phyloP scores from a whole-genome alignment of 495 filamentous ascomycete genomes.

The Penicillium flavigenum region DNA sequence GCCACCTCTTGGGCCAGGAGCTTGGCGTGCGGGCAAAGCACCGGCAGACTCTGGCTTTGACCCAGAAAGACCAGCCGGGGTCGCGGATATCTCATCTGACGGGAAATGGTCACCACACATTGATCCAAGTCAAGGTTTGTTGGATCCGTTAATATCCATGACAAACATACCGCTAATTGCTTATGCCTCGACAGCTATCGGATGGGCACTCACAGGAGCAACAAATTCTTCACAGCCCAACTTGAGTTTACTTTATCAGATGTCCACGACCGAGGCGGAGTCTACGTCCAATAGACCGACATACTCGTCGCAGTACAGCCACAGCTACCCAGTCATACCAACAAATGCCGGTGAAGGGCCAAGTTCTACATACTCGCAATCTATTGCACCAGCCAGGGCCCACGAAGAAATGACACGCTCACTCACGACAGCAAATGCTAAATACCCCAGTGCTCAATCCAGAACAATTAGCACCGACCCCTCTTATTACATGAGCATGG shows the following conservation, averaged over 20 bases:
- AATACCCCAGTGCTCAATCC: constrained; percentile 25
- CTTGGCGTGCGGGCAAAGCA: constrained; percentile 41
- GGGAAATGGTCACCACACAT: constrained; percentile 44
- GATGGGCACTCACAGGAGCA: constrained; percentile 76
- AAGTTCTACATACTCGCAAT: constrained; percentile 25
- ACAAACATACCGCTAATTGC: constrained; percentile 21
- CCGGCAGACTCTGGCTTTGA: constrained; percentile 27
- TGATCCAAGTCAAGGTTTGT: constrained; percentile 54
- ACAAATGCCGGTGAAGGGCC: constrained; percentile 22
- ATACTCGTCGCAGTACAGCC: constrained; percentile 38
- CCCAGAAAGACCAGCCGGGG: constrained; percentile 27
- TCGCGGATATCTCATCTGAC: constrained; percentile 30
- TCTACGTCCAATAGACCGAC: constrained; percentile 20
- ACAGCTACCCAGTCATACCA: constrained; percentile 33
- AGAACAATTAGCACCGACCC: constrained; percentile 20
- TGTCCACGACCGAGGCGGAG: constrained; percentile 35
- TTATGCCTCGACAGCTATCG: constrained; percentile 53
- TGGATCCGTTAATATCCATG: constrained; percentile 28
- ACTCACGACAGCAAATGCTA: constrained; percentile 18
- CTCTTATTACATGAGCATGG: constrained; percentile 35
- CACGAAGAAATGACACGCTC: constrained; percentile 22
- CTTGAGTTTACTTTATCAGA: constrained; percentile 70
- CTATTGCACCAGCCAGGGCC: constrained; percentile 18
- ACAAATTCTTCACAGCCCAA: constrained; percentile 80
- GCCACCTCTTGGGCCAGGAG: constrained; percentile 41